These are phyloP conservation scores for Kwoniella botswanensis DNA, from an alignment of 768 basidiomycete genomes.

Conservation along the genomic window DNA sequence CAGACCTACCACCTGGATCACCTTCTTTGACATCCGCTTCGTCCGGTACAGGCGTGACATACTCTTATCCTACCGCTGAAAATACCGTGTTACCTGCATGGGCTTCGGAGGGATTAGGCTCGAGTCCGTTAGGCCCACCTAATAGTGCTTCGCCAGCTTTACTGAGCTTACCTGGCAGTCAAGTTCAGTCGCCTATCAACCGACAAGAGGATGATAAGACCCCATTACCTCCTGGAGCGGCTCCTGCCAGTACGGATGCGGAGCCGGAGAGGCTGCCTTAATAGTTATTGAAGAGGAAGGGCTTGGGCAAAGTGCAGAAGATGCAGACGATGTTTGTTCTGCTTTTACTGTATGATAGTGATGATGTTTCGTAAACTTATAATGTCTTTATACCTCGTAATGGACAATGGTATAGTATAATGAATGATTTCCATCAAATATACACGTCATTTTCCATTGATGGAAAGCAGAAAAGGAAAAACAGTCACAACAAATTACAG, in stretches of 20 bases:
- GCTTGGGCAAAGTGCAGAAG: too few species aligned
- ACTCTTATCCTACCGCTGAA: constrained; percentile 23
- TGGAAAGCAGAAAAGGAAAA: too few species aligned
- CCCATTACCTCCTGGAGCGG: constrained; percentile 46
- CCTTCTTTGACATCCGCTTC: constrained; percentile 27
- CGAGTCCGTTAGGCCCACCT: constrained; percentile 13
- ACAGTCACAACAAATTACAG: too few species aligned
- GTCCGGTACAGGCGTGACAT: constrained; percentile 29
- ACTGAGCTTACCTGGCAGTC: not conserved
- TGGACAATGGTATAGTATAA: constrained; percentile 3
- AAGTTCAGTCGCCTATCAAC: not conserved
- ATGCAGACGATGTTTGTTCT: too few species aligned
- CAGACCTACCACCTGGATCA: constrained; percentile 15
- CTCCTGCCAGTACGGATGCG: constrained; percentile 29
- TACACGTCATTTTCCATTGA: too few species aligned
- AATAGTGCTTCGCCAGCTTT: not conserved
- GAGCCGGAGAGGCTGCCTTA: constrained; percentile 35
- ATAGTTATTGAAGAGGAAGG: not conserved
- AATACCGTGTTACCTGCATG: constrained; percentile 24
- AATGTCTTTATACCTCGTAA: not conserved
- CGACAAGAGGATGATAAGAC: constrained; percentile 9
- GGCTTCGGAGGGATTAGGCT: constrained; percentile 35
- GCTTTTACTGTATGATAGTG: not conserved
- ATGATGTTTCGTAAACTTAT: not conserved
- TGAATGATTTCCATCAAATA: not conserved